phyloP scores from a whole-genome alignment of 2,329 filamentous ascomycete genomes.

The Capronia coronata region DNA sequence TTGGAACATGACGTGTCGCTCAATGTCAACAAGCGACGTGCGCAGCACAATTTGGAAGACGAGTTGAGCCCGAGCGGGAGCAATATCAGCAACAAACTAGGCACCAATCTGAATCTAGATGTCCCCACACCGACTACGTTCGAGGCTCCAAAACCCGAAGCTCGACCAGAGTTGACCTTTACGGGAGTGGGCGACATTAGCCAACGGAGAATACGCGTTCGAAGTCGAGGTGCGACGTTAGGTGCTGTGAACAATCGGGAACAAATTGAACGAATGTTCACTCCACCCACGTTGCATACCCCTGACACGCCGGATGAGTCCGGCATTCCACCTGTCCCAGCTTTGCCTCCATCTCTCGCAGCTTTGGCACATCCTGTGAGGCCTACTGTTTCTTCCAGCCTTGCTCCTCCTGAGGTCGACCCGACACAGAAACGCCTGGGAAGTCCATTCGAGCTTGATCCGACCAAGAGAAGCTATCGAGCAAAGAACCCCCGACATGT shows the following conservation, averaged over 20 bases:
- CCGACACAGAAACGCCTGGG: constrained; percentile 41
- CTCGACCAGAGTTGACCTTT: constrained; percentile 26
- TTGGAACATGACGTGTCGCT: constrained; percentile 46
- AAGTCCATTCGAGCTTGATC: constrained; percentile 43
- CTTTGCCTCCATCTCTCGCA: constrained; percentile 21
- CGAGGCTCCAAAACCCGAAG: constrained; percentile 36
- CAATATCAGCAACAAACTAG: constrained; percentile 29
- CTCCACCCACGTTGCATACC: constrained; percentile 36
- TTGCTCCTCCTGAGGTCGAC: constrained; percentile 35
- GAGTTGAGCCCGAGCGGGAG: constrained; percentile 42
- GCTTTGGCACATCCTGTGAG: constrained; percentile 15
- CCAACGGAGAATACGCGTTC: constrained; percentile 52
- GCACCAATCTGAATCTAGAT: constrained; percentile 33
- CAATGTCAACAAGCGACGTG: constrained; percentile 53
- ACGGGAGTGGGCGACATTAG: constrained; percentile 39
- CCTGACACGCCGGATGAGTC: constrained; percentile 28
- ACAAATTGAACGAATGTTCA: constrained; percentile 51
- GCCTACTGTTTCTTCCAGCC: constrained; percentile 19
- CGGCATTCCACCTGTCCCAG: constrained; percentile 23
- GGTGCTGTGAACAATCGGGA: constrained; percentile 49
- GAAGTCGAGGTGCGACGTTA: constrained; percentile 56
- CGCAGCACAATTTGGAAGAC: constrained; percentile 50
- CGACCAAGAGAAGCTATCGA: constrained; percentile 32
- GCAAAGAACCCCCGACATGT: constrained; percentile 36
- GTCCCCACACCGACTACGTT: constrained; percentile 37